Evolutionary conservation across 768 basidiomycete species (phyloP), one percentile per base, ranked within the genome.

Genomic region (Calocera viscosa): DNA sequence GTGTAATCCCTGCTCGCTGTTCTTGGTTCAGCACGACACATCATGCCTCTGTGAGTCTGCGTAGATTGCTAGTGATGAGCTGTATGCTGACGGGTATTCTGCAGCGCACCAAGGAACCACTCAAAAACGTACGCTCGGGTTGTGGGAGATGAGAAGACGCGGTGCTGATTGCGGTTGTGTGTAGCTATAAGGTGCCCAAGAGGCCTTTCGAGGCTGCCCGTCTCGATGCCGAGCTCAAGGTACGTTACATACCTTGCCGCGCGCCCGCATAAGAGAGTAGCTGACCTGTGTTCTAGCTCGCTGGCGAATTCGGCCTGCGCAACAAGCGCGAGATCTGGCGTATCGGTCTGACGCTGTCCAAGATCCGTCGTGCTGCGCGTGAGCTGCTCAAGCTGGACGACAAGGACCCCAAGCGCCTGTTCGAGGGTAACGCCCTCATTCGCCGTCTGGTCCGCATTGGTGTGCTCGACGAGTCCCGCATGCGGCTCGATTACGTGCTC

Each of bases 321-420:
- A 98, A 97, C 90, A 99, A 99, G 85, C 90, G 95, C 77, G 96
- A 99, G 82, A 96, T 98, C 82, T 99, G 95, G 96, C 91, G 96
- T 76, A 98, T 99, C 79, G 87, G 92, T 77, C 88, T 99, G 75
- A 87, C 87, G 78, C 88, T 99, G 66, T 99, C 96, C 75, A 97
- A 99, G 85, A 99, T 99, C 77, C 95, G 96, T 83, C 94, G 96
- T 88, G 96, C 96, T 70, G 96, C 96, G 72, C 95, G 96, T 89
- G 96, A 99, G 82, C 90, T 99, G 70, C 89, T 99, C 81, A 99
- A 99, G 76, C 93, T 99, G 81, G 96, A 99, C 72, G 89, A 86
- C 80, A 98, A 99, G 80, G 96, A 98, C 81, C 94, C 96, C 76
- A 98, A 98, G 83, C 91, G 96, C 80, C 91, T 98, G 69, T 98